Conservation (phyloP, 257 asterid genomes). For the Henckelia pumila region DNA sequence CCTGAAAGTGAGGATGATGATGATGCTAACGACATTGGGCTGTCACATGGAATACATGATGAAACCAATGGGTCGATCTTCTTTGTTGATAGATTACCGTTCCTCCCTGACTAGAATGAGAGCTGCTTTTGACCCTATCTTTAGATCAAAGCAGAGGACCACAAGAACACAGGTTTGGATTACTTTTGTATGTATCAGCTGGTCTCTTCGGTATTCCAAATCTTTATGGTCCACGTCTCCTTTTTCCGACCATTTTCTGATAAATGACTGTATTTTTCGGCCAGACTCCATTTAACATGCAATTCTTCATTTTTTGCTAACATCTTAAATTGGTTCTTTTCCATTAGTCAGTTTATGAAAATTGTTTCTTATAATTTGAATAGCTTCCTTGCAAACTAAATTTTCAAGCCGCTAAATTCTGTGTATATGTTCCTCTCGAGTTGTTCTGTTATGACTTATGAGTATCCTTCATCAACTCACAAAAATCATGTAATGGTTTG, state of each 20-base stretch:
- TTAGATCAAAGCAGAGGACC: background rate
- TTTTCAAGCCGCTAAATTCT: background rate
- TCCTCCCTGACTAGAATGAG: constrained; percentile 60
- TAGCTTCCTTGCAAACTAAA: background rate
- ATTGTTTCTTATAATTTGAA: background rate
- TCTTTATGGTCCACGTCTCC: background rate
- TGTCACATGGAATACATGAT: constrained; percentile 28
- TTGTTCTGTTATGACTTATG: background rate
- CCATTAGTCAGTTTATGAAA: constrained; percentile 1
- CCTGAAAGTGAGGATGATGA: constrained; percentile 34
- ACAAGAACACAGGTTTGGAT: constrained; percentile 17
- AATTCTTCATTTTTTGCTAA: background rate
- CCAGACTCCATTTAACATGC: background rate
- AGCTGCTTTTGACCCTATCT: background rate
- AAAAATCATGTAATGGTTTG: too few relatives aligned
- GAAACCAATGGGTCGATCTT: constrained; percentile 60
- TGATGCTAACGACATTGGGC: constrained; percentile 29
- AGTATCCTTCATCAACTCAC: background rate
- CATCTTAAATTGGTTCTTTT: constrained; percentile 1
- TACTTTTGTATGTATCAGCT: background rate
- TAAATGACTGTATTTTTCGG: background rate
- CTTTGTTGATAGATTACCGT: constrained; percentile 56
- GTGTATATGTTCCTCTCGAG: constrained; percentile 1
- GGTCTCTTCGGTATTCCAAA: background rate
- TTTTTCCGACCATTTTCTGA: background rate